These are phyloP conservation scores for Crucibulum parvulum DNA, from an alignment of 1,284 basidiomycete species.

Conservation along the genomic window DNA sequence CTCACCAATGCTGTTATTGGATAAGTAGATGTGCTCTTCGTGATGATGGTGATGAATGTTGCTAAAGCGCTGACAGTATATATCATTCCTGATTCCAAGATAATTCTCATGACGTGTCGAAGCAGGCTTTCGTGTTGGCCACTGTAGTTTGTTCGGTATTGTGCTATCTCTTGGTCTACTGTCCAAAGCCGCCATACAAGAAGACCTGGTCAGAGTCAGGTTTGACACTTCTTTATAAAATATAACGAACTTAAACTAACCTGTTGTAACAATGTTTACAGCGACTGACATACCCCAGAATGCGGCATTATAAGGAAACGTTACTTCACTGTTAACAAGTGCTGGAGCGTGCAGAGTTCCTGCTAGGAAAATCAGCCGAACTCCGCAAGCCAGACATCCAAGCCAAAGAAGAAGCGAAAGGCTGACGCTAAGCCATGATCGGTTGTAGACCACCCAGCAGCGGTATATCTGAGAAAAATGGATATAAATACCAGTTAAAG, in stretches of 20 bases:
- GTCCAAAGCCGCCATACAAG: not conserved
- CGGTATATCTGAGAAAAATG: slow-evolving; percentile 9
- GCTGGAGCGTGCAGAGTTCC: not conserved
- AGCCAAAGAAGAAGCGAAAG: slow-evolving; percentile 9
- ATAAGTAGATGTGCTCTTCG: too few species aligned
- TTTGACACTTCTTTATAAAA: not conserved
- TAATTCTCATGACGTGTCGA: not conserved
- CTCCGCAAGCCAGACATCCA: not conserved
- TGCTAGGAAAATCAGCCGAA: slow-evolving; percentile 3
- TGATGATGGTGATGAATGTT: too few species aligned
- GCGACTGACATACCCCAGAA: slow-evolving; percentile 10
- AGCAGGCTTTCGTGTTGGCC: not conserved
- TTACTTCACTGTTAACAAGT: slow-evolving; percentile 2
- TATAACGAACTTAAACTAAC: not conserved
- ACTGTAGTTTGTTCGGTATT: not conserved
- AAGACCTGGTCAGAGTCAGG: not conserved
- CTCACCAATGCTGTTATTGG: too few species aligned
- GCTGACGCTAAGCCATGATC: slow-evolving; percentile 1
- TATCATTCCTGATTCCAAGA: not conserved
- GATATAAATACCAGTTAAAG: not conserved
- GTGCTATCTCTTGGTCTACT: not conserved
- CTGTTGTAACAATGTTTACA: slow-evolving; percentile 10
- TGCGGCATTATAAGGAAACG: slow-evolving; percentile 1
- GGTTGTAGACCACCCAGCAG: slow-evolving; percentile 12
- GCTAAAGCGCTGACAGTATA: too few species aligned